These are phyloP conservation scores for Pseudocercospora musae DNA, from an alignment of 2,329 filamentous ascomycete species.

Conservation along the genomic window DNA sequence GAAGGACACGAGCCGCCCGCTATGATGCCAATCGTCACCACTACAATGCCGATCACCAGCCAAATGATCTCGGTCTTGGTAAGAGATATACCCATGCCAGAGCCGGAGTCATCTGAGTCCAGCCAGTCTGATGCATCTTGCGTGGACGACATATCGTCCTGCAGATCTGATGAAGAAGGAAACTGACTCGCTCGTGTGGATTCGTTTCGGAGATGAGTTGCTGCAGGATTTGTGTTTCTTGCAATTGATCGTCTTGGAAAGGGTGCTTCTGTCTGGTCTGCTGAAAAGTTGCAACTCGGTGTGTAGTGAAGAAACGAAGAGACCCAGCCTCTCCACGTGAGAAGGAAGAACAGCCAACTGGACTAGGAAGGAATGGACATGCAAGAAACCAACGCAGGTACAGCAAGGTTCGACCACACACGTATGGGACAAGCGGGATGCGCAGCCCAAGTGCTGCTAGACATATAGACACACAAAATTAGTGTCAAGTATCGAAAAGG, in stretches of 20 bases:
- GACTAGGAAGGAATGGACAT: background rate
- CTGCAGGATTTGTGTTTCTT: background rate
- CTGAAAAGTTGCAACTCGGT: background rate
- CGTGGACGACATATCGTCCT: background rate
- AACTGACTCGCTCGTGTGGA: background rate
- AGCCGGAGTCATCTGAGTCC: background rate
- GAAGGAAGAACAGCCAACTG: background rate
- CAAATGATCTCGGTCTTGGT: background rate
- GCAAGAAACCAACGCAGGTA: conserved; percentile 2
- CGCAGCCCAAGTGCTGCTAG: background rate
- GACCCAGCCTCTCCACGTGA: background rate
- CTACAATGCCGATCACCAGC: background rate
- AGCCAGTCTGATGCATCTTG: background rate
- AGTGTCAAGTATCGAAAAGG: background rate
- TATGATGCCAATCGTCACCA: background rate
- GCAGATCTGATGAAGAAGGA: background rate
- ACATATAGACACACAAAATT: background rate
- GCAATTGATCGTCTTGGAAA: background rate
- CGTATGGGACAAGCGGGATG: background rate
- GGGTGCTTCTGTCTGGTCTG: background rate
- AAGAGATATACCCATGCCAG: background rate
- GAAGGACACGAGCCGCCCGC: conserved; percentile 1
- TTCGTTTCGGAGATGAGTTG: background rate
- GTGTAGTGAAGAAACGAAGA: background rate
- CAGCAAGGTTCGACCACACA: background rate